Conservation (phyloP, 2,329 filamentous ascomycete genomes). For the Colletotrichum melonis region DNA sequence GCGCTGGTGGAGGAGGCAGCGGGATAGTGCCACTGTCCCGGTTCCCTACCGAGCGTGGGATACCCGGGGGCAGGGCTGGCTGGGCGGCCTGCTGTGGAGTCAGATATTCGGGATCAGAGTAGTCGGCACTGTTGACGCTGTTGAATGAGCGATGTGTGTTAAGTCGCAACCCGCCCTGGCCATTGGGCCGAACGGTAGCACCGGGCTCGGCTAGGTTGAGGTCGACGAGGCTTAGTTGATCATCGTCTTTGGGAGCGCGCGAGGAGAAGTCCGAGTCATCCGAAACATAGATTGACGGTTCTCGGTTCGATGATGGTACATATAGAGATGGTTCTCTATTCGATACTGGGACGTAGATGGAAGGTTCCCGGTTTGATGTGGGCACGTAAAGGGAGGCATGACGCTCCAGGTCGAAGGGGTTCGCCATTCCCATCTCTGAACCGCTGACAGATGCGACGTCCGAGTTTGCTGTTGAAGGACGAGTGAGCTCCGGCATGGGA, state of each 20-base stretch:
- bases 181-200: constrained; percentile 26
- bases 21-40: constrained; percentile 18
- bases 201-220: constrained; percentile 40
- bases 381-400: constrained; percentile 67
- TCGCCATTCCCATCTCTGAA: constrained; percentile 65
- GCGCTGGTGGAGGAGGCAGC: constrained; percentile 53
- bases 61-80: constrained; percentile 38
- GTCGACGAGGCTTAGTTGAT: constrained; percentile 44
- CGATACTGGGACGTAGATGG: constrained; percentile 64
- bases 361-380: constrained; percentile 61
- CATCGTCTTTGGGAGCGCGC: constrained; percentile 42
- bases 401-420: constrained; percentile 73
- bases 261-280: constrained; percentile 65
- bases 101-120: constrained; percentile 38
- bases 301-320: constrained; percentile 59
- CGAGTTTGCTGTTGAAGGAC: constrained; percentile 71
- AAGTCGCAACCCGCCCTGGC: constrained; percentile 22
- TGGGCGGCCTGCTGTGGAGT: constrained; percentile 45
- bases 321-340: constrained; percentile 70
- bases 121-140: constrained; percentile 36
- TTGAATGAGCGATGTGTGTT: constrained; percentile 36
- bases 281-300: constrained; percentile 71
- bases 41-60: constrained; percentile 9
- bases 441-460: constrained; percentile 67
- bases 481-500: constrained; percentile 59